phyloP scores from a whole-genome alignment of 2,329 filamentous ascomycete species.

The Epichloe sibirici region DNA sequence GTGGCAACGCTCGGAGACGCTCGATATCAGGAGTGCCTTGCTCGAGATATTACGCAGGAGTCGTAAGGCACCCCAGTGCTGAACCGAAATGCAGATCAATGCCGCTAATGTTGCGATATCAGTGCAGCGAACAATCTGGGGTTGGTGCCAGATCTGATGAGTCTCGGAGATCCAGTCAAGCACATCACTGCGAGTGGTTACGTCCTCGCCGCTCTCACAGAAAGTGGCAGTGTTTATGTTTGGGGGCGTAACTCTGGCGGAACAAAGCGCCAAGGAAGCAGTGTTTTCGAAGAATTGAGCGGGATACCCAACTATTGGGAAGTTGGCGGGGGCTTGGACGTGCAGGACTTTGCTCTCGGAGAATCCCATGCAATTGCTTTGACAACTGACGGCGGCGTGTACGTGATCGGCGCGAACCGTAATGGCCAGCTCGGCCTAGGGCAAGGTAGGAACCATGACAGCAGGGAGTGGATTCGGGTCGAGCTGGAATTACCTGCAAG shows the following conservation, averaged over 20 bases:
- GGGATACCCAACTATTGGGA: slow-evolving; percentile 31
- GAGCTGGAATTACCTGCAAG: slow-evolving; percentile 15
- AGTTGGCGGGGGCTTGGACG: slow-evolving; percentile 34
- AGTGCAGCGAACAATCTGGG: slow-evolving; percentile 35
- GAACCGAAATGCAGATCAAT: not conserved
- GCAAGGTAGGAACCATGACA: slow-evolving; percentile 5
- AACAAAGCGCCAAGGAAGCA: slow-evolving; percentile 8
- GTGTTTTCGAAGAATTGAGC: slow-evolving; percentile 18
- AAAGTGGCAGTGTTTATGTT: slow-evolving; percentile 44
- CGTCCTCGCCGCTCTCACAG: slow-evolving; percentile 43
- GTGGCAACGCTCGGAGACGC: slow-evolving; percentile 46
- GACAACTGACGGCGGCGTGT: slow-evolving; percentile 35
- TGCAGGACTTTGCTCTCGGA: slow-evolving; percentile 46
- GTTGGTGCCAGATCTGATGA: slow-evolving; percentile 34
- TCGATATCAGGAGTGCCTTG: slow-evolving; percentile 44
- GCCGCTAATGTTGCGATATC: slow-evolving; percentile 5
- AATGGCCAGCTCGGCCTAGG: slow-evolving; percentile 48
- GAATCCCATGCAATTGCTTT: slow-evolving; percentile 46
- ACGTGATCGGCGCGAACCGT: slow-evolving; percentile 41
- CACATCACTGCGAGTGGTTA: slow-evolving; percentile 47
- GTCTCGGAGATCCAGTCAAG: slow-evolving; percentile 38
- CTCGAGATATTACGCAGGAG: slow-evolving; percentile 30
- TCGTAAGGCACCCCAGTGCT: slow-evolving; percentile 17
- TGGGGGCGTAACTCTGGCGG: slow-evolving; percentile 36
- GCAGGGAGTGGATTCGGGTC: slow-evolving; percentile 25